A percentile compares a stretch with the other conserved stretches of the same genome.
Conservation (phyloP, 768 basidiomycete genomes). For the Holtermannia corniformis region DNA sequence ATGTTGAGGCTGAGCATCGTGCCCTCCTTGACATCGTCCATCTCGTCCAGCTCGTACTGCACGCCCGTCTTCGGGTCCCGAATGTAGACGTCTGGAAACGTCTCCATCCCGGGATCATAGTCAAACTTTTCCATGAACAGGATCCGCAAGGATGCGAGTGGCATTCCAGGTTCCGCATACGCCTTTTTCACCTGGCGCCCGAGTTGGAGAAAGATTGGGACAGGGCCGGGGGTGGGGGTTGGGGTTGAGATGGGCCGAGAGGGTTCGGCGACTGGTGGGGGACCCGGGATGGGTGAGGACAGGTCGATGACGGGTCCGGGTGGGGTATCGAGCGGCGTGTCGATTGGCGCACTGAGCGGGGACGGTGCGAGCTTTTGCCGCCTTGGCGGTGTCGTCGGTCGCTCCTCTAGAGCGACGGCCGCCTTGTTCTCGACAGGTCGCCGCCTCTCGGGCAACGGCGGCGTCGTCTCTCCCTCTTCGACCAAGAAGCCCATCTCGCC, state of each 20-base stretch:
- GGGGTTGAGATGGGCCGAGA: too few species aligned
- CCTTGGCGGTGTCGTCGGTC: background rate
- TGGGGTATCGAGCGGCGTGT: slow-evolving; percentile 1
- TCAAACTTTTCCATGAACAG: slow-evolving; percentile 91
- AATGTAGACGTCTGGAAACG: slow-evolving; percentile 92
- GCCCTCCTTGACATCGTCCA: slow-evolving; percentile 81
- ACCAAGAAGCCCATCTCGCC: background rate
- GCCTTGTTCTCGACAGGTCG: background rate
- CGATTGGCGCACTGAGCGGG: background rate
- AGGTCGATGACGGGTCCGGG: background rate
- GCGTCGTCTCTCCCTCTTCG: background rate
- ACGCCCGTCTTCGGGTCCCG: slow-evolving; percentile 85
- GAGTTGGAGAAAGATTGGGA: slow-evolving; percentile 78
- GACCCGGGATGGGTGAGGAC: background rate
- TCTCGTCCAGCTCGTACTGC: slow-evolving; percentile 90
- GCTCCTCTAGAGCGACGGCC: background rate
- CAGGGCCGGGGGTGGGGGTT: slow-evolving; percentile 24
- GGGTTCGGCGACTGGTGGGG: too few species aligned
- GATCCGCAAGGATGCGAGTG: slow-evolving; percentile 66
- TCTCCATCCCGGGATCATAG: slow-evolving; percentile 83
- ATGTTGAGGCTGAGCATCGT: slow-evolving; percentile 86
- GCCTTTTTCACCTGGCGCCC: slow-evolving; percentile 86
- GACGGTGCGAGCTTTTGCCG: background rate
- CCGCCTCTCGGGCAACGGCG: background rate
- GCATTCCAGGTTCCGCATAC: slow-evolving; percentile 54